Percentiles rank a stretch among this genome's conserved stretches.
Evolutionary conservation across 1,139 yeast species (phyloP).

Genomic region (Tardiomyces depauwii): DNA sequence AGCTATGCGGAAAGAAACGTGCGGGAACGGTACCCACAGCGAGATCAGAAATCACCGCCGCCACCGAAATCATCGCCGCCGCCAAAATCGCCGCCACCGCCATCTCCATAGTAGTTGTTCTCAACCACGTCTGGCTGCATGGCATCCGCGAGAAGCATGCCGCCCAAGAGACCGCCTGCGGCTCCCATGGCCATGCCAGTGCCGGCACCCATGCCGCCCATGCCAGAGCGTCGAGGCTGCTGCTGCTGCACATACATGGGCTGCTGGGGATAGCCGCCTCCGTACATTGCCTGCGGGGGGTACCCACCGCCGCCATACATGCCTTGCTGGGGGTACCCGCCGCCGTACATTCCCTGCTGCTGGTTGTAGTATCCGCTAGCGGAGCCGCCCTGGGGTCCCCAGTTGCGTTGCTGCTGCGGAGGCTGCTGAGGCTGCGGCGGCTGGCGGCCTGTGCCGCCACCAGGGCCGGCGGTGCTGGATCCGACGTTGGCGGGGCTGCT

Average conservation of each 20-base stretch:
- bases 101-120: constrained; percentile 1
- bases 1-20: too few species aligned
- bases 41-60: background rate
- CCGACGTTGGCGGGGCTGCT: background rate
- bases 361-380: background rate
- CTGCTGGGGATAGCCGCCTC: constrained; percentile 8
- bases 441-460: background rate
- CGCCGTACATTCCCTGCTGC: constrained; percentile 1
- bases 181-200: constrained; percentile 55
- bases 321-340: constrained; percentile 2
- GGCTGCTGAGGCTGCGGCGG: constrained; percentile 1
- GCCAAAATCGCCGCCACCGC: constrained; percentile 8
- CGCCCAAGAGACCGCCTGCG: constrained; percentile 76
- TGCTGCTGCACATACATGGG: constrained; percentile 17
- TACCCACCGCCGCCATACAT: constrained; percentile 1
- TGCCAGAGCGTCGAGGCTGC: constrained; percentile 11
- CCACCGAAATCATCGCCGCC: constrained; percentile 8
- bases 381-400: background rate
- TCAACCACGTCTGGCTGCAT: constrained; percentile 18
- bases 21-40: too few species aligned
- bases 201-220: constrained; percentile 13
- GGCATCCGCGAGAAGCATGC: constrained; percentile 45
- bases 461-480: background rate
- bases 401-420: constrained; percentile 2
- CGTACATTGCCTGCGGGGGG: background rate